Percentiles rank a stretch among this genome's conserved stretches.
Conservation (phyloP, 176 grass and related monocot genomes). For the Bromus sterilis region DNA sequence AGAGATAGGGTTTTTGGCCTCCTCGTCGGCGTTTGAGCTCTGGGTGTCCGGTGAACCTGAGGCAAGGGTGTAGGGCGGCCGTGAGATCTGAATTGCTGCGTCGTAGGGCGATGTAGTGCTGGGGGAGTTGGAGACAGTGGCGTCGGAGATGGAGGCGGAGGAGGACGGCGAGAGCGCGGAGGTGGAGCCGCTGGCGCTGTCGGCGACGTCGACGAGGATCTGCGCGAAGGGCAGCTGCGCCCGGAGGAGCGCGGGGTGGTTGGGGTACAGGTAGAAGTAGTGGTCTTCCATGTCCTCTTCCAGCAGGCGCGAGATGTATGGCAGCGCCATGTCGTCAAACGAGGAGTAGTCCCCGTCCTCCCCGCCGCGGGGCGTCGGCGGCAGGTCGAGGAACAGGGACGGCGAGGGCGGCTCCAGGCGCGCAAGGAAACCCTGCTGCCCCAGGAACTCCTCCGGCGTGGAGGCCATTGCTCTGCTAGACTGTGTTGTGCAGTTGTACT, state of each 20-base stretch:
- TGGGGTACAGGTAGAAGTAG: conserved; percentile 22
- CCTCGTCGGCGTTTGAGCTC: background rate
- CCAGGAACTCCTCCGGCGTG: background rate
- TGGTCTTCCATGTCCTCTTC: conserved; percentile 23
- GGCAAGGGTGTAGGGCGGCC: background rate
- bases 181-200: background rate
- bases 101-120: background rate
- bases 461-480: background rate
- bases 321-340: conserved; percentile 16
- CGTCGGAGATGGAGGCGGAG: background rate
- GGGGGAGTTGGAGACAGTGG: background rate
- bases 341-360: background rate
- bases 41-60: background rate
- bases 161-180: background rate
- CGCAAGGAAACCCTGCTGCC: background rate
- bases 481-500: background rate
- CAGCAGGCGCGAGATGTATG: conserved; percentile 29
- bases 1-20: background rate
- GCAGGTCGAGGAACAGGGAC: conserved; percentile 21
- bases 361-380: background rate
- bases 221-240: conserved; percentile 20
- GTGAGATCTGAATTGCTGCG: background rate
- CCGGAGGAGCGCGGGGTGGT: conserved; percentile 20
- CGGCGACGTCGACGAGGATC: conserved; percentile 2
- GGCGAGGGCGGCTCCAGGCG: conserved; percentile 13